Evolutionary conservation across 148 eudicot species (phyloP).

Genomic region (Vaccinium myrtillus): DNA sequence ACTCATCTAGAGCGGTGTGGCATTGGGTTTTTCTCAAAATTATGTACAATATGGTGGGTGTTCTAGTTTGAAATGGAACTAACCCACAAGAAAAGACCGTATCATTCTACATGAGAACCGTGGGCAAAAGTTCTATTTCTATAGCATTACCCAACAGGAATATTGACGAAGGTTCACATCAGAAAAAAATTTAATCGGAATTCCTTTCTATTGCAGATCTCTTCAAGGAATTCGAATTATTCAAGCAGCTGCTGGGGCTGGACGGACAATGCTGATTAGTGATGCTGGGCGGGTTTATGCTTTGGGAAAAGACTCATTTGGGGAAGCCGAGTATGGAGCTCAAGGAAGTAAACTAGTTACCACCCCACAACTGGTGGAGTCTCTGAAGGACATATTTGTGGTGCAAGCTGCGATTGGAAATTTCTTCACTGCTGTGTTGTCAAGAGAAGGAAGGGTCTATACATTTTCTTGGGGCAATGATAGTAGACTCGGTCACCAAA

Average conservation of each 20-base stretch:
- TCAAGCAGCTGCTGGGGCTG: constrained; percentile 90
- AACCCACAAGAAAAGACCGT: neutral
- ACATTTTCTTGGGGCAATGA: constrained; percentile 97
- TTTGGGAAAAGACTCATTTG: constrained; percentile 82
- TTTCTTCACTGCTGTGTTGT: constrained; percentile 86
- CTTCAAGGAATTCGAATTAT: constrained; percentile 86
- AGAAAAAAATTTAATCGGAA: neutral
- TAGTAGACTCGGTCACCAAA: constrained; percentile 72
- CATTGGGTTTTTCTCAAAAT: neutral
- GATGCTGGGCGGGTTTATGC: constrained; percentile 80
- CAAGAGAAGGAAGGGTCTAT: constrained; percentile 88
- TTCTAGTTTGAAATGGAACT: neutral
- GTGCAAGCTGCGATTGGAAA: constrained; percentile 94
- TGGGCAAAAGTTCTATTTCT: neutral
- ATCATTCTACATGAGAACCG: neutral
- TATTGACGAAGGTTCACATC: neutral
- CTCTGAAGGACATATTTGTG: constrained; percentile 81
- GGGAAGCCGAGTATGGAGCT: constrained; percentile 67
- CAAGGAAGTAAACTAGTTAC: constrained; percentile 58
- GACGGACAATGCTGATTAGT: constrained; percentile 82
- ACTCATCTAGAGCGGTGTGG: neutral
- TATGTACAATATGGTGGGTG: neutral
- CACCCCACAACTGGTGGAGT: constrained; percentile 70
- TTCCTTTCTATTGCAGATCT: constrained; percentile 57
- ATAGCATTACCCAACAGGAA: neutral